These are phyloP conservation scores for Chytriomyces confervae DNA, from an alignment of 192 early-diverging fungal genomes.

Conservation along the genomic window DNA sequence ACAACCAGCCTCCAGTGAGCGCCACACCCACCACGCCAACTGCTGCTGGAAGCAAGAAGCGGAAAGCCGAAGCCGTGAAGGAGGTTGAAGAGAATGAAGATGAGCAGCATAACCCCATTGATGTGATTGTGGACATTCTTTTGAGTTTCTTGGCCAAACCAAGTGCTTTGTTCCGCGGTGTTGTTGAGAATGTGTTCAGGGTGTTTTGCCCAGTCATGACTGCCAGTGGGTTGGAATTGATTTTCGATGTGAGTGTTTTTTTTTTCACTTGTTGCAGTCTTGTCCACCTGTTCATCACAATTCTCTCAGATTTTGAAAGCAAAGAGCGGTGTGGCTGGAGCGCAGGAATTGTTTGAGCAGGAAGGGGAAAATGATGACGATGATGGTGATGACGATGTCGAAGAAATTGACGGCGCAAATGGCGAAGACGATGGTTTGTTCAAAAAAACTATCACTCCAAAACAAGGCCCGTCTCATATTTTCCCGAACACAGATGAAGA, in stretches of 20 bases:
- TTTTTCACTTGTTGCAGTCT: not conserved
- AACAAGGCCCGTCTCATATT: too few relatives aligned
- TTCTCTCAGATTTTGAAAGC: slow-evolving; percentile 53
- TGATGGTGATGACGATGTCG: slow-evolving; percentile 54
- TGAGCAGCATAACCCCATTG: slow-evolving; percentile 78
- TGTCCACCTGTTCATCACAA: not conserved
- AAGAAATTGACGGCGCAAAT: slow-evolving; percentile 48
- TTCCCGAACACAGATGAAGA: not conserved
- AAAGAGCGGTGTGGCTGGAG: slow-evolving; percentile 59
- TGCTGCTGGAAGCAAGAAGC: slow-evolving; percentile 35
- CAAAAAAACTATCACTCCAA: slow-evolving; percentile 22
- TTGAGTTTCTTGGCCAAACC: slow-evolving; percentile 86
- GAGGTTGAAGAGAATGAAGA: slow-evolving; percentile 51
- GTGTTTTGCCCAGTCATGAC: slow-evolving; percentile 80
- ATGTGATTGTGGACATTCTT: slow-evolving; percentile 92
- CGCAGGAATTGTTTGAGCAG: slow-evolving; percentile 64
- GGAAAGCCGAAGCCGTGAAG: slow-evolving; percentile 26
- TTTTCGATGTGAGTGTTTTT: slow-evolving; percentile 67
- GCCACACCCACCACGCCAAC: not conserved
- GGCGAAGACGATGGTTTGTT: slow-evolving; percentile 60
- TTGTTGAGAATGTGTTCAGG: slow-evolving; percentile 85
- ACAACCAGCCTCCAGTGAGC: slow-evolving; percentile 47
- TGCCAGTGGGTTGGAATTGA: slow-evolving; percentile 73
- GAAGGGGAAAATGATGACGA: slow-evolving; percentile 48
- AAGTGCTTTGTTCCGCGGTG: slow-evolving; percentile 71